Evolutionary conservation across 257 asterid genomes (phyloP), one percentile per base, ranked within the genome.

Genomic region (Lavandula angustifolia): DNA sequence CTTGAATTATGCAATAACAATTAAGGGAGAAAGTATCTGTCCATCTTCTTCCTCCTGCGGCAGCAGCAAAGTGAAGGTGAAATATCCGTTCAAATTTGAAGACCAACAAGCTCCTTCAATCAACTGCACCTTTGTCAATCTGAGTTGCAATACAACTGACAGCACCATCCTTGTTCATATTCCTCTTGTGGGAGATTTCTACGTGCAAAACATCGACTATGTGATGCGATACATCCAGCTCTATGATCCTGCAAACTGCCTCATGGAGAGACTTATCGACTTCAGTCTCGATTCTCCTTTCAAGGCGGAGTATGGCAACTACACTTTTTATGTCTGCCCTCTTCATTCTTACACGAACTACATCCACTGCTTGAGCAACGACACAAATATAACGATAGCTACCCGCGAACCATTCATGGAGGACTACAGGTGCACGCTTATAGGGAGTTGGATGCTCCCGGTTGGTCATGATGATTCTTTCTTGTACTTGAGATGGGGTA

Each of bases 231-330:
- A 2, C 48, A 62, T 78, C 22, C 49, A 62, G 5, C 72, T 78
- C 50, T 51, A 38, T 4, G 82, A 74, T 31, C 77, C 82, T 8
- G 47, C 0, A 1, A 55, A 62, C 14, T 78, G 79, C 54, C 79
- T 78, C 18, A 17, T 41, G 13, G 18, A 35, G 18, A 62, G 74
- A 42, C 37, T 78, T n/a, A 29, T 67, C 69, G 68, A 70, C 67
- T 66, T 62, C 3, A 70, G 62, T 46, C 69, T 74, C 38, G 34
- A 59, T 4, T 49, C 74, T 7, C 66, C 74, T 43, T 61, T 69
- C 34, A 51, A 3, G 42, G 72, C 72, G 0, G n/a, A 9, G 1
- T 29, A 40, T 27, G 46, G 17, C 2, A 46, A 38, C 44, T 74
- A 62, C 65, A 18, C 61, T 9, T 61, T 70, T 3, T 69, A 60